Conservation (phyloP, 2,329 filamentous ascomycete genomes). For the Ceratocystis diversiconidia region DNA sequence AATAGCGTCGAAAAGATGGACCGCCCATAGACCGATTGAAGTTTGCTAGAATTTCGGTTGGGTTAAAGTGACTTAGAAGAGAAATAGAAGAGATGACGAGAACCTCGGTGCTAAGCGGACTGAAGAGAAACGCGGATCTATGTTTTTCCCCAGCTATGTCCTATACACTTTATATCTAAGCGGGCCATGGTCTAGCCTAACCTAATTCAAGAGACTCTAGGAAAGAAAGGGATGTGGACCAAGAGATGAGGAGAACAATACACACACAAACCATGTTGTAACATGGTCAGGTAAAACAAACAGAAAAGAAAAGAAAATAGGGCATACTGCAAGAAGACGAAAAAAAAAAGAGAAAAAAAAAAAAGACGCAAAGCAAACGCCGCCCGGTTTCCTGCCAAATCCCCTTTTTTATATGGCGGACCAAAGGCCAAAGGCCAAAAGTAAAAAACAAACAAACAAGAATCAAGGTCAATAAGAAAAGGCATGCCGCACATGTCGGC, state of each 20-base stretch:
- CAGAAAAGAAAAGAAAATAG: neutral
- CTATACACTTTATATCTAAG: neutral
- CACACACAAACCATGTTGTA: neutral
- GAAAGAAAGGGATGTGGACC: neutral
- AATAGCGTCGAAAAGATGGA: neutral
- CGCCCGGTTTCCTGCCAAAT: constrained; percentile 6
- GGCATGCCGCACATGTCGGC: neutral
- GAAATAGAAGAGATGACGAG: no score
- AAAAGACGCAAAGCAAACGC: constrained; percentile 3
- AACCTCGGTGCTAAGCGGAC: no score
- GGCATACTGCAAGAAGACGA: neutral
- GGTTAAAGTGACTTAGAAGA: neutral
- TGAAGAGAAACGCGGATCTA: neutral
- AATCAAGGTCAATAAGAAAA: neutral
- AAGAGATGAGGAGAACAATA: neutral
- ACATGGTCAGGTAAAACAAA: neutral
- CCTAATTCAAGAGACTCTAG: neutral
- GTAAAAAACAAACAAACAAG: constrained; percentile 4
- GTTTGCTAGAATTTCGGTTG: neutral
- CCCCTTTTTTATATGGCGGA: neutral
- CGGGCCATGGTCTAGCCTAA: neutral
- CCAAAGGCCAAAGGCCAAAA: neutral
- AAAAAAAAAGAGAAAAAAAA: neutral
- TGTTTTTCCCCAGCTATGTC: neutral
- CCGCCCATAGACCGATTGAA: neutral